phyloP scores from a whole-genome alignment of 1,284 basidiomycete genomes.

The Rhodotorula sp. region DNA sequence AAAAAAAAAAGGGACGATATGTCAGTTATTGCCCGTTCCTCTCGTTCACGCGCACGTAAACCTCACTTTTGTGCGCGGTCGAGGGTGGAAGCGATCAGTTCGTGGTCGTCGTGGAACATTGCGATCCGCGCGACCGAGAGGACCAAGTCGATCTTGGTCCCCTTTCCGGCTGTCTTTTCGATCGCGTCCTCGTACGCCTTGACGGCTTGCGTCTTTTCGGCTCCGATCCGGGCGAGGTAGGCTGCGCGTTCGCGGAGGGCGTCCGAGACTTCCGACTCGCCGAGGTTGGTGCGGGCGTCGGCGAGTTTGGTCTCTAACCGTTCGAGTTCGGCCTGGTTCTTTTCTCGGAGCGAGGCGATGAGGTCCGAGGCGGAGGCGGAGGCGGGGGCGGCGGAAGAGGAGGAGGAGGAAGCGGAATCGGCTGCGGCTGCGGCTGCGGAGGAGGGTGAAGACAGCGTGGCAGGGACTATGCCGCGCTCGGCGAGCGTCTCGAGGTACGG shows the following conservation, averaged over 20 bases:
- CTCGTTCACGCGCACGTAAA: too few species aligned
- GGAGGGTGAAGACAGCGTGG: background rate
- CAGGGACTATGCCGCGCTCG: slow-evolving; percentile 3
- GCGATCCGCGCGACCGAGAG: slow-evolving; percentile 86
- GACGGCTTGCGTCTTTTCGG: slow-evolving; percentile 75
- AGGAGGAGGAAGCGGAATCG: slow-evolving; percentile 27
- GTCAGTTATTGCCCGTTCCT: too few species aligned
- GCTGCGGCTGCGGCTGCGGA: background rate
- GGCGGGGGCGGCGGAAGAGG: slow-evolving; percentile 23
- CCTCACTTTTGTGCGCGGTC: slow-evolving; percentile 73
- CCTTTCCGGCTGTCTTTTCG: slow-evolving; percentile 88
- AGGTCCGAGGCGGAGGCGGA: slow-evolving; percentile 50
- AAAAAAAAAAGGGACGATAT: too few species aligned
- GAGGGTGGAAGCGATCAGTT: slow-evolving; percentile 70
- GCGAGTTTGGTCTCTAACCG: slow-evolving; percentile 74
- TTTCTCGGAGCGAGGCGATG: slow-evolving; percentile 67
- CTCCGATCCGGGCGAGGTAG: slow-evolving; percentile 81
- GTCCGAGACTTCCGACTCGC: slow-evolving; percentile 90
- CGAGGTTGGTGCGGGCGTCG: slow-evolving; percentile 86
- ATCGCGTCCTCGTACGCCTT: slow-evolving; percentile 80
- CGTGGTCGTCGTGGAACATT: slow-evolving; percentile 82
- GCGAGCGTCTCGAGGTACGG: slow-evolving; percentile 55
- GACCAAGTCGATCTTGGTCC: slow-evolving; percentile 88
- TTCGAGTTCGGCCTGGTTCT: slow-evolving; percentile 73
- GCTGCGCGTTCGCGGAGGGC: slow-evolving; percentile 79